A percentile compares a stretch with the other conserved stretches of the same genome.
phyloP scores from a whole-genome alignment of 2,329 filamentous ascomycete species.

The Teratosphaeriaceae sp. region DNA sequence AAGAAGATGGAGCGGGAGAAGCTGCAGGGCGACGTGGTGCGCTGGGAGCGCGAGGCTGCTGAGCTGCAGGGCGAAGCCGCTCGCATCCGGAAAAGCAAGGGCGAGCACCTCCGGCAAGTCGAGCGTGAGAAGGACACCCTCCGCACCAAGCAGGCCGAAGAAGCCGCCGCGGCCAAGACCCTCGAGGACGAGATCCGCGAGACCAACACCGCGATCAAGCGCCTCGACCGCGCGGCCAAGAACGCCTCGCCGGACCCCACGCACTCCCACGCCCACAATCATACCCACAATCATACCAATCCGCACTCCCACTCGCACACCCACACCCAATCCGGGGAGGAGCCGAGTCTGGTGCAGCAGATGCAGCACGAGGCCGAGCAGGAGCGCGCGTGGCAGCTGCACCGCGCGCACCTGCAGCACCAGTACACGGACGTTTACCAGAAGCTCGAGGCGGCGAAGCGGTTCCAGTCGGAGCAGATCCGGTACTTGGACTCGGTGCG shows the following conservation, averaged over 20 bases:
- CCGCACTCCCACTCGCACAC: no score
- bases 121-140: slow-evolving; percentile 36
- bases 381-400: slow-evolving; percentile 32
- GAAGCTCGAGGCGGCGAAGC: slow-evolving; percentile 27
- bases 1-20: slow-evolving; percentile 63
- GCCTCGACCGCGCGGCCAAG: slow-evolving; percentile 59
- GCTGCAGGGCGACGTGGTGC: slow-evolving; percentile 61
- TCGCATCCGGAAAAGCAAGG: slow-evolving; percentile 36
- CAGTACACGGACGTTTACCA: slow-evolving; percentile 26
- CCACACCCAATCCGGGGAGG: slow-evolving; percentile 18
- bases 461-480: slow-evolving; percentile 40
- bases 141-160: slow-evolving; percentile 35
- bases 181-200: slow-evolving; percentile 69
- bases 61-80: slow-evolving; percentile 43
- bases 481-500: slow-evolving; percentile 23
- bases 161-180: slow-evolving; percentile 46
- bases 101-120: slow-evolving; percentile 27
- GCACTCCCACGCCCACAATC: no score
- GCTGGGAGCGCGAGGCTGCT: slow-evolving; percentile 60
- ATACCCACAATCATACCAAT: no score
- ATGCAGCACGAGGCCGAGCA: slow-evolving; percentile 34
- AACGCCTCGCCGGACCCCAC: slow-evolving; percentile 45
- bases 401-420: slow-evolving; percentile 22
- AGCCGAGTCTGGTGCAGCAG: slow-evolving; percentile 28
- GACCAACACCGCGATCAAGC: slow-evolving; percentile 64